Conservation (phyloP, 768 basidiomycete species). For the Tricholoma bakamatsutake region DNA sequence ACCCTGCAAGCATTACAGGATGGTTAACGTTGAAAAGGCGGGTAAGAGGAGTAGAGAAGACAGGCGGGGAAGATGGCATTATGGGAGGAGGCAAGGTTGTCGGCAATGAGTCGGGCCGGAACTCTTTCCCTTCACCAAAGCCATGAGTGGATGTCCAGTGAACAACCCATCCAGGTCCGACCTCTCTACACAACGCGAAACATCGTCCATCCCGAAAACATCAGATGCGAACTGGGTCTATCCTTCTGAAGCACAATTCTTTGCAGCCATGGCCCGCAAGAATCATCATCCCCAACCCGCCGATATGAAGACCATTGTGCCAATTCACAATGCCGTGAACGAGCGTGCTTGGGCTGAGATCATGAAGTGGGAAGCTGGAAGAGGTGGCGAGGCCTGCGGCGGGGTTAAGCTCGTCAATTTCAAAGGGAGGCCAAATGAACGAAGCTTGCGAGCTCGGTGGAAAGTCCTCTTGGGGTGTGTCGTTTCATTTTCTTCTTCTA, state of each 20-base stretch:
- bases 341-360: constrained; percentile 87
- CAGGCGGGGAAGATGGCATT: constrained; percentile 62
- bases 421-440: constrained; percentile 79
- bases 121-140: too few relatives aligned
- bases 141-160: constrained; percentile 41
- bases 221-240: constrained; percentile 87
- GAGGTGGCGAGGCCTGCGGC: constrained; percentile 79
- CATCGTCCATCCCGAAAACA: constrained; percentile 81
- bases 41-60: constrained; percentile 72
- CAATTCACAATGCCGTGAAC: constrained; percentile 99
- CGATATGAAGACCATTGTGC: constrained; percentile 96
- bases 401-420: constrained; percentile 83
- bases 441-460: constrained; percentile 74
- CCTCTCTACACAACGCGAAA: constrained; percentile 70
- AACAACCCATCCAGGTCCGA: constrained; percentile 38
- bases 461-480: constrained; percentile 84
- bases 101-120: too few relatives aligned
- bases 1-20: constrained; percentile 80
- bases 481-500: not conserved
- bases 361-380: constrained; percentile 73
- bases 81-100: constrained; percentile 8
- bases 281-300: constrained; percentile 78
- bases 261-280: constrained; percentile 93
- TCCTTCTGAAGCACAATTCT: constrained; percentile 98
- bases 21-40: constrained; percentile 73